Base-by-base conservation (phyloP, 306 rosid genomes). In the Alnus rubra region DNA sequence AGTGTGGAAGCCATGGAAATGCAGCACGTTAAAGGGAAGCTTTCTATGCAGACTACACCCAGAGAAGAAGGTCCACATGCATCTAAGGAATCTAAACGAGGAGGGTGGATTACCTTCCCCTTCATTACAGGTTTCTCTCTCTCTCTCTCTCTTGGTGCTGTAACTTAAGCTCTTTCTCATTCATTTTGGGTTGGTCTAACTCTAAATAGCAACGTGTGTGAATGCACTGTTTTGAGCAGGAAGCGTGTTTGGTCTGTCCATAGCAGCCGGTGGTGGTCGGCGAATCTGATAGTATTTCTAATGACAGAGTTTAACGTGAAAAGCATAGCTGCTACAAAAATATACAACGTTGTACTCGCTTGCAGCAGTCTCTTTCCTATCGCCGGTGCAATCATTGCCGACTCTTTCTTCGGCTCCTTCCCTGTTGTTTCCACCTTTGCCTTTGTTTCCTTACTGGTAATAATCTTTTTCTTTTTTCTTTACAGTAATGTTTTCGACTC, bases 51-150 rank as follows among this genome's bases (percentile, higher is more conserved):
- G 2, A 59, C 65, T 59, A 59, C 35, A 23, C 37, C 14, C 7
- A 13, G 30, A 30, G 69, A 63, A 33, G 19, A 14, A 31, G 44
- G 72, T 67, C 7, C 14, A 18, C 30, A 42, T 18, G 72, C 31
- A 67, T 18, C 33, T 33, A 28, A 42, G 42, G 60, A 42, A n/a
- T n/a, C 15, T 28, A 79, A 79, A 75, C 69, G 62, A 45, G 88
- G 90, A 23, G 90, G 86, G 49, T 87, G 88, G 90, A 76, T 44
- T 62, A 82, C 86, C 15, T 87, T 84, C 71, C 88, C 90, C 81
- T 87, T 84, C 67, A 83, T 87, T 37, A 73, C 58, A 4, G 88
- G 88, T 80, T 35, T n/a, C 18, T 0, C 37, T 44, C 7, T 2
- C 16, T 60, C 39, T 18, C 18, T 0, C 28, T 60, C 10, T 2